Evolutionary conservation across 805 yeast genomes (phyloP).

Genomic region (Clavispora carvajalis): DNA sequence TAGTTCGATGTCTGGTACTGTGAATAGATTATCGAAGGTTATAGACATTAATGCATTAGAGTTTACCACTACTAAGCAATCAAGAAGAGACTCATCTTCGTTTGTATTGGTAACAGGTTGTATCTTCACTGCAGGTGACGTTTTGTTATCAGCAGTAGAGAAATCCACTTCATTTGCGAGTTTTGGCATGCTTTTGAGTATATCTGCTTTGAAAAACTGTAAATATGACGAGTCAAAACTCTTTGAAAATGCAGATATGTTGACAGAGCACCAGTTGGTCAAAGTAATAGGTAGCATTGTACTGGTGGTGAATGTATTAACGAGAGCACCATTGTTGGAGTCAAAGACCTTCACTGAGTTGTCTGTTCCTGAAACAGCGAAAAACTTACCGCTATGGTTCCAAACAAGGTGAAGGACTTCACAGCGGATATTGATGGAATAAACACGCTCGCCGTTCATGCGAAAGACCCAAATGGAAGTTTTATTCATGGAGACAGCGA

Average conservation of each 20-base stretch:
- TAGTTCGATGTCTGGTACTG: conserved; percentile 20
- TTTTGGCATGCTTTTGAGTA: conserved; percentile 31
- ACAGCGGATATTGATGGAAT: conserved; percentile 38
- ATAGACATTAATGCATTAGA: conserved; percentile 18
- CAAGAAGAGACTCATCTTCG: conserved; percentile 9
- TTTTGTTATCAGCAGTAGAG: conserved; percentile 3
- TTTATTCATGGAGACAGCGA: conserved; percentile 48
- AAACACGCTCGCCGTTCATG: conserved; percentile 48
- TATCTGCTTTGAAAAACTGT: conserved; percentile 24
- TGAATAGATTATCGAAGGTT: conserved; percentile 28
- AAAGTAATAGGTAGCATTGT: conserved; percentile 11
- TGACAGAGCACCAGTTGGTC: conserved; percentile 14
- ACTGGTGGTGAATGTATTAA: conserved; percentile 20
- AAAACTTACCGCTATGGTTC: conserved; percentile 32
- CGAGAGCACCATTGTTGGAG: conserved; percentile 41
- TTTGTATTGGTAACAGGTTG: conserved; percentile 8
- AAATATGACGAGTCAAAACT: conserved; percentile 7
- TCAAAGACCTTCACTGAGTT: conserved; percentile 40
- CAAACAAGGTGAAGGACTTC: conserved; percentile 27
- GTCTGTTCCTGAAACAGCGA: conserved; percentile 44
- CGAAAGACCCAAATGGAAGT: conserved; percentile 49
- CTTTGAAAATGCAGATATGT: background rate
- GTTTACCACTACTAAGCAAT: conserved; percentile 24
- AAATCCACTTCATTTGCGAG: conserved; percentile 14
- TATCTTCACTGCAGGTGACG: background rate